phyloP scores from a whole-genome alignment of 208 protist species.

The Wallacemonas rigidus region DNA sequence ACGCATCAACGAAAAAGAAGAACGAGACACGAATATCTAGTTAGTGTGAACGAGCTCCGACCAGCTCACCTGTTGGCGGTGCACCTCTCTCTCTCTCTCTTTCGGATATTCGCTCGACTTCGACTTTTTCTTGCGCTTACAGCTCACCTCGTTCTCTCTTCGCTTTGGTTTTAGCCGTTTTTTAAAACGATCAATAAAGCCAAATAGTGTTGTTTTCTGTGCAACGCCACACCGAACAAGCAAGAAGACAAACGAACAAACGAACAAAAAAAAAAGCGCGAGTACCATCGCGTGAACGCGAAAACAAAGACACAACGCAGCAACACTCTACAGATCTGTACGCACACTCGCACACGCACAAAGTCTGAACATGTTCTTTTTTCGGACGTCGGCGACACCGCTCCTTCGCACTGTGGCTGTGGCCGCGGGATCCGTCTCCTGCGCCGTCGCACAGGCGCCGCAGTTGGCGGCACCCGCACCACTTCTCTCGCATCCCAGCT shows the following conservation, averaged over 20 bases:
- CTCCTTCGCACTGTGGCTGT: neutral
- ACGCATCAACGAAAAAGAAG: no score
- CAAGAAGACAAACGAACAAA: neutral
- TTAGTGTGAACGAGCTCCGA: no score
- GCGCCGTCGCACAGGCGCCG: neutral
- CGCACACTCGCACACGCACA: neutral
- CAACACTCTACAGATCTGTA: neutral
- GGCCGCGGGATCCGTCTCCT: neutral
- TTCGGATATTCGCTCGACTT: slow-evolving; percentile 6
- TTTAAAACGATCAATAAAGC: slow-evolving; percentile 48
- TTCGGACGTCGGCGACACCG: neutral
- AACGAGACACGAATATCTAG: no score
- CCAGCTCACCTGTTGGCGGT: no score
- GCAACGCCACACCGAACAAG: neutral
- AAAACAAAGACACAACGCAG: neutral
- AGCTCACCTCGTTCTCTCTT: slow-evolving; percentile 9
- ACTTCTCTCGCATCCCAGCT: no score
- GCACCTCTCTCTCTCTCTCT: neutral
- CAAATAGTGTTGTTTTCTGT: slow-evolving; percentile 11
- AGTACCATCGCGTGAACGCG: neutral
- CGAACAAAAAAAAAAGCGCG: slow-evolving; percentile 15
- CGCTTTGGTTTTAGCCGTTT: slow-evolving; percentile 40
- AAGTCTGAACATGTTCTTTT: slow-evolving; percentile 6
- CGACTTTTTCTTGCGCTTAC: slow-evolving; percentile 22
- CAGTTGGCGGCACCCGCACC: no score